Evolutionary conservation across 2,329 filamentous ascomycete species (phyloP).

Genomic region (Macrophomina phaseolina): DNA sequence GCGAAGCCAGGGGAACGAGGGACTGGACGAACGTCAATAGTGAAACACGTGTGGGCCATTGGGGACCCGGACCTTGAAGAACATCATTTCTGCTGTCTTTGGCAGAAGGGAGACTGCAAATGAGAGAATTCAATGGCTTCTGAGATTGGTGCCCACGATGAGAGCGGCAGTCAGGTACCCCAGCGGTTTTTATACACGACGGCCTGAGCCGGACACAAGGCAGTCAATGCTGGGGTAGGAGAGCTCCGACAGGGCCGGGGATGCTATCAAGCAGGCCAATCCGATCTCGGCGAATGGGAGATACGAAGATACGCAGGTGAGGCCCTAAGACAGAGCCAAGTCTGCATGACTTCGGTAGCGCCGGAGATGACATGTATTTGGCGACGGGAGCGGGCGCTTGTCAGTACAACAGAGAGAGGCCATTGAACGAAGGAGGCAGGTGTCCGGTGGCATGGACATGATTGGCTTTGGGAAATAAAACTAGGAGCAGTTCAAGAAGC

Average conservation of each 20-base stretch:
- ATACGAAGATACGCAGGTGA: conserved; percentile 17
- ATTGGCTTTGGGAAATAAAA: conserved; percentile 6
- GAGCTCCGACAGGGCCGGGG: conserved; percentile 10
- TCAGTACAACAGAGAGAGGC: background rate
- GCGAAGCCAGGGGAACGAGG: conserved; percentile 25
- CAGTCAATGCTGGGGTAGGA: conserved; percentile 14
- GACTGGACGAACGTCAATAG: conserved; percentile 11
- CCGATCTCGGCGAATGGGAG: conserved; percentile 2
- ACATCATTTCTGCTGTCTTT: background rate
- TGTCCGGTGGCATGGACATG: background rate
- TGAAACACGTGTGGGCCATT: conserved; percentile 24
- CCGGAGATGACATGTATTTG: conserved; percentile 12
- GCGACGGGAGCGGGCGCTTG: conserved; percentile 7
- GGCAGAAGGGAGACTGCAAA: background rate
- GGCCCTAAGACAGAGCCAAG: conserved; percentile 12
- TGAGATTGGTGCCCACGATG: background rate
- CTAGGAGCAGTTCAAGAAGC: background rate
- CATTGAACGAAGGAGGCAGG: conserved; percentile 10
- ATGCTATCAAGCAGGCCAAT: conserved; percentile 2
- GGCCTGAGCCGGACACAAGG: background rate
- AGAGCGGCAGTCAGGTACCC: background rate
- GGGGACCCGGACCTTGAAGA: conserved; percentile 16
- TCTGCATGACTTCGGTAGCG: conserved; percentile 25
- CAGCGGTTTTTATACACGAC: background rate
- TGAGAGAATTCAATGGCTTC: background rate